phyloP scores from a whole-genome alignment of 2,329 filamentous ascomycete genomes.

The Tolypocladium cylindrosporum region DNA sequence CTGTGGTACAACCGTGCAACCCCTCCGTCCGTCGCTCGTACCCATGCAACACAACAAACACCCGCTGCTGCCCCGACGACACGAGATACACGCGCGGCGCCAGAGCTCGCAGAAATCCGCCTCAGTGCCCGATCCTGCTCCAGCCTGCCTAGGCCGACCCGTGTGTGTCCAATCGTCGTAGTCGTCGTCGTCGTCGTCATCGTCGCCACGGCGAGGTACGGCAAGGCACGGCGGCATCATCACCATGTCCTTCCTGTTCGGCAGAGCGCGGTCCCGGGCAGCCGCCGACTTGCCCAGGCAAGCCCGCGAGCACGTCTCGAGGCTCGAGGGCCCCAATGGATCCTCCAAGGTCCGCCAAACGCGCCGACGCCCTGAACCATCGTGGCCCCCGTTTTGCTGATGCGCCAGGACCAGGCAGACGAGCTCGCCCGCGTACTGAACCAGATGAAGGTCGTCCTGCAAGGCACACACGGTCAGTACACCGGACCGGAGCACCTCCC shows the following conservation, averaged over 20 bases:
- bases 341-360: conserved; percentile 31
- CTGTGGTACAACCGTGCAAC: neutral
- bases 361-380: neutral
- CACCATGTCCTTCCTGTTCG: conserved; percentile 46
- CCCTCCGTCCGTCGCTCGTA: neutral
- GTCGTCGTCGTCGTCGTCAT: neutral
- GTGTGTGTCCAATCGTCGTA: neutral
- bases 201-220: neutral
- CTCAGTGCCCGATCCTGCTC: neutral
- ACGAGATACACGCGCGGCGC: neutral
- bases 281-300: conserved; percentile 45
- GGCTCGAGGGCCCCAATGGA: conserved; percentile 38
- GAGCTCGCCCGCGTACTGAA: conserved; percentile 76
- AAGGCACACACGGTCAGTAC: conserved; percentile 75
- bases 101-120: neutral
- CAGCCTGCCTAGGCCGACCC: neutral
- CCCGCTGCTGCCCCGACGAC: neutral
- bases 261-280: conserved; percentile 39
- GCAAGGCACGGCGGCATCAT: neutral
- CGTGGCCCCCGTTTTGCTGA: conserved; percentile 6
- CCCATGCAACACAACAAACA: neutral
- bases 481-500: neutral
- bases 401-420: conserved; percentile 51
- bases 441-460: conserved; percentile 87
- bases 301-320: conserved; percentile 43